phyloP scores from a whole-genome alignment of 2,329 filamentous ascomycete species.

The Nectriaceae sp. region DNA sequence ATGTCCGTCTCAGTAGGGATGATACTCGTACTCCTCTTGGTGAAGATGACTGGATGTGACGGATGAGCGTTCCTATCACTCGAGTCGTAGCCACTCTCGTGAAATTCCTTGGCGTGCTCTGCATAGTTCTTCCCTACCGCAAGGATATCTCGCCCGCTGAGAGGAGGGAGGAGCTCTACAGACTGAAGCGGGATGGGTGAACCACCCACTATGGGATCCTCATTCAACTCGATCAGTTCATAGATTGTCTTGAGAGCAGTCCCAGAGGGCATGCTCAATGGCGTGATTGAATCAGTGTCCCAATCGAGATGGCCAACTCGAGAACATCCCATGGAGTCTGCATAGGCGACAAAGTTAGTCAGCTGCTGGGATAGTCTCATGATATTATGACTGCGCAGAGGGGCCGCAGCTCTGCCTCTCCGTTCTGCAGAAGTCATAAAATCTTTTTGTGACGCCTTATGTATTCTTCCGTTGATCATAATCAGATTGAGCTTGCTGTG shows the following conservation, averaged over 20 bases:
- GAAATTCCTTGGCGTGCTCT: slow-evolving; percentile 60
- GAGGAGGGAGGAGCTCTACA: slow-evolving; percentile 47
- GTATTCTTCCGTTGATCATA: too few species aligned
- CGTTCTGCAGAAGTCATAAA: too few species aligned
- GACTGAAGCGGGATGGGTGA: slow-evolving; percentile 25
- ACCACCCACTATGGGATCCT: slow-evolving; percentile 35
- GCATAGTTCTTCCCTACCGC: slow-evolving; percentile 59
- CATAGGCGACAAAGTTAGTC: too few species aligned
- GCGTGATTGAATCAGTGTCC: slow-evolving; percentile 32
- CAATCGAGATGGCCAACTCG: slow-evolving; percentile 15
- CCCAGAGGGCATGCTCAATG: slow-evolving; percentile 47
- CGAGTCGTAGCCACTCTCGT: slow-evolving; percentile 53
- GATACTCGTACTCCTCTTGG: slow-evolving; percentile 54
- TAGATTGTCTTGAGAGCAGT: slow-evolving; percentile 48
- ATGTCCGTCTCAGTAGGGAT: slow-evolving; percentile 50
- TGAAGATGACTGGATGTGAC: slow-evolving; percentile 57
- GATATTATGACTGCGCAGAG: too few species aligned
- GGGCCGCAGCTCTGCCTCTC: too few species aligned
- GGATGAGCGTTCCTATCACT: slow-evolving; percentile 55
- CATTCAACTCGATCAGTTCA: slow-evolving; percentile 51
- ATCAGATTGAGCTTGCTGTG: too few species aligned
- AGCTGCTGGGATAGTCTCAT: too few species aligned
- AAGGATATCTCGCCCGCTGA: slow-evolving; percentile 52
- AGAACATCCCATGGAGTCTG: slow-evolving; percentile 4
- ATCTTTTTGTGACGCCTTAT: too few species aligned